These are phyloP conservation scores for Trametes versicolor DNA, from an alignment of 1,284 basidiomycete genomes.

Conservation along the genomic window DNA sequence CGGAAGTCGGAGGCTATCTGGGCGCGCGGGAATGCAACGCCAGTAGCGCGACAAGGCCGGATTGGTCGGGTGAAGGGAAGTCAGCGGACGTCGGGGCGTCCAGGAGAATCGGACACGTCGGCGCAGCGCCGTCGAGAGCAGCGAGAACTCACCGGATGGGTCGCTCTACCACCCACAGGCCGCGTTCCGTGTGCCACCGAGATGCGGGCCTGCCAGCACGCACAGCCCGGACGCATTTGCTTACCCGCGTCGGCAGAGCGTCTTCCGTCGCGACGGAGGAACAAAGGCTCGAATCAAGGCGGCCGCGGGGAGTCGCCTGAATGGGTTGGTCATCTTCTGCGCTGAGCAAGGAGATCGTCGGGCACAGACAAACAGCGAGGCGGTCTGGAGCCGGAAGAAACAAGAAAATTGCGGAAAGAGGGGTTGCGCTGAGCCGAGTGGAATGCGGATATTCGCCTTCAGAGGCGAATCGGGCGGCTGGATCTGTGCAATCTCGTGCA, in stretches of 20 bases:
- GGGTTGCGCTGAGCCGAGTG: slow-evolving; percentile 24
- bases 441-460: slow-evolving; percentile 31
- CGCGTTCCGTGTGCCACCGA: slow-evolving; percentile 27
- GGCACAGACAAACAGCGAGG: slow-evolving; percentile 15
- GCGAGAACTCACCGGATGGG: slow-evolving; percentile 1
- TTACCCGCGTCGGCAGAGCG: slow-evolving; percentile 17
- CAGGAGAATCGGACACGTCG: slow-evolving; percentile 4
- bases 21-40: slow-evolving; percentile 3
- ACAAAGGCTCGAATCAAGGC: slow-evolving; percentile 16
- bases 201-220: slow-evolving; percentile 20
- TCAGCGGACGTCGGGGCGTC: slow-evolving; percentile 14
- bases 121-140: neutral
- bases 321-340: slow-evolving; percentile 14
- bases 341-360: slow-evolving; percentile 19
- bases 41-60: slow-evolving; percentile 1
- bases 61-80: slow-evolving; percentile 1
- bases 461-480: slow-evolving; percentile 36
- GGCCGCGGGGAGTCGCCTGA: slow-evolving; percentile 7
- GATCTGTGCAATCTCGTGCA: slow-evolving; percentile 37
- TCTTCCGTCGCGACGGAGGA: slow-evolving; percentile 18
- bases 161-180: slow-evolving; percentile 18
- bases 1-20: slow-evolving; percentile 8
- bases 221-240: slow-evolving; percentile 26
- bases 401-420: slow-evolving; percentile 17
- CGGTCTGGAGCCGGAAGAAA: slow-evolving; percentile 20